Conservation (phyloP, 257 asterid species). For the Knoxia roxburghii region DNA sequence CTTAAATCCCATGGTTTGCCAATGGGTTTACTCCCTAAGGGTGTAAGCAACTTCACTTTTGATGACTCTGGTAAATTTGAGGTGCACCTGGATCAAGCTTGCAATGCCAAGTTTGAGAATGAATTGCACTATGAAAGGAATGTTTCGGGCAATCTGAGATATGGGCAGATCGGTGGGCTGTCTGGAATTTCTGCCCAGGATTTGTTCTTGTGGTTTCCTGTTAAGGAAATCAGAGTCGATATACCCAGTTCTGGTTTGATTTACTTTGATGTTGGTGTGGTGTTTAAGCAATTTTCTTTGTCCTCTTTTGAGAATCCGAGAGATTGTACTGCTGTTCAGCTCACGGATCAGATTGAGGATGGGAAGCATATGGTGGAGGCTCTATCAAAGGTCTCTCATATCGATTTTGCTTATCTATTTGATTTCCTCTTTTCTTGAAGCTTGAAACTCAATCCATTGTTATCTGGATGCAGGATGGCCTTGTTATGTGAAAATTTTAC, state of each 20-base stretch:
- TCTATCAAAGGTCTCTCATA: constrained; percentile 38
- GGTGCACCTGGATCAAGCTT: constrained; percentile 68
- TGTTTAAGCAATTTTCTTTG: constrained; percentile 85
- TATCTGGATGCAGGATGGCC: not conserved
- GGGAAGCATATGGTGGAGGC: constrained; percentile 31
- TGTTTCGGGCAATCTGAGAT: constrained; percentile 55
- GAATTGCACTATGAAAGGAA: constrained; percentile 68
- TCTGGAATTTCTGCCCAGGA: constrained; percentile 90
- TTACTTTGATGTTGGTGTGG: constrained; percentile 90
- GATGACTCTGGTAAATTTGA: constrained; percentile 63
- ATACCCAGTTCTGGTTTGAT: constrained; percentile 88
- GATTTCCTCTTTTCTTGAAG: not conserved
- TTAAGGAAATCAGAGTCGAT: constrained; percentile 77
- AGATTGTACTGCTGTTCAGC: constrained; percentile 66
- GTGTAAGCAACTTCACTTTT: constrained; percentile 55
- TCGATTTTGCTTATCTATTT: constrained; percentile 8
- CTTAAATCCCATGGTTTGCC: constrained; percentile 67
- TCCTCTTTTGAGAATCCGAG: constrained; percentile 84
- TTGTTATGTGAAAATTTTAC: too few species aligned
- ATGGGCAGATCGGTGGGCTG: constrained; percentile 63
- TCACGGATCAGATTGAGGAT: constrained; percentile 38
- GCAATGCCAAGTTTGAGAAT: constrained; percentile 82
- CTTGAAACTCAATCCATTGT: constrained; percentile 1
- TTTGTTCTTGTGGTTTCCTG: constrained; percentile 94
- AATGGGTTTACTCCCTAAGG: constrained; percentile 85